Evolutionary conservation across 495 filamentous ascomycete species (phyloP).

Genomic region (Friedmanniomyces simplex): DNA sequence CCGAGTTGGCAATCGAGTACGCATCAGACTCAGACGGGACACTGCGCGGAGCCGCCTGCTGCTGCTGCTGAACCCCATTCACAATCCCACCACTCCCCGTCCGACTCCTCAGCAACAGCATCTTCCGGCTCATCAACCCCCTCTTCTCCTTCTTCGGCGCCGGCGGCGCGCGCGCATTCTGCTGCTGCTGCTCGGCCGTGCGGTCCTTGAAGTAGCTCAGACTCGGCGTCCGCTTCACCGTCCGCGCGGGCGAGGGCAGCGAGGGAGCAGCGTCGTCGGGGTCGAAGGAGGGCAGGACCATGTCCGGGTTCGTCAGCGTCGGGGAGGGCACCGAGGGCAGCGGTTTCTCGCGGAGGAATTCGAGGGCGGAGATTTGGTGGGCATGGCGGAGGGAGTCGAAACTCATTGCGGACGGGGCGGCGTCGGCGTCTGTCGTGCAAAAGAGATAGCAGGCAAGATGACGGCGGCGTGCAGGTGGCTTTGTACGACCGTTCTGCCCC

Average conservation of each 20-base stretch:
- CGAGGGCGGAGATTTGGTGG: not conserved
- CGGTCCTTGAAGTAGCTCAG: slow-evolving; percentile 6
- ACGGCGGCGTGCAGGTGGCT: not conserved
- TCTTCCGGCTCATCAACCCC: slow-evolving; percentile 21
- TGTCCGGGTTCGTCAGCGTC: slow-evolving; percentile 84
- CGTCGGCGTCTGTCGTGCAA: too few species aligned
- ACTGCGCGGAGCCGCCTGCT: not conserved
- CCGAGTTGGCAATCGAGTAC: not conserved
- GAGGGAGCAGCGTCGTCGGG: not conserved
- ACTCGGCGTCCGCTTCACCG: slow-evolving; percentile 10
- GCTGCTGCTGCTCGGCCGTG: not conserved
- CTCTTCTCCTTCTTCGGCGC: slow-evolving; percentile 20
- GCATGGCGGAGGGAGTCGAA: not conserved
- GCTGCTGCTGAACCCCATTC: not conserved
- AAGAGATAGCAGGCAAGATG: not conserved
- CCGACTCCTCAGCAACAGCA: slow-evolving; percentile 21
- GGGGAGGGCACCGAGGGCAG: slow-evolving; percentile 49
- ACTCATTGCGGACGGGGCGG: not conserved
- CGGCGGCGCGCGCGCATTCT: not conserved
- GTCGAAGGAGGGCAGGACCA: slow-evolving; percentile 64
- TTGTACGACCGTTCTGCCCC: not conserved
- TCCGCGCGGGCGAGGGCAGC: slow-evolving; percentile 7
- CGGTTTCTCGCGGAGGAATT: slow-evolving; percentile 12
- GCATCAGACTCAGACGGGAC: not conserved
- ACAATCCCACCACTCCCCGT: slow-evolving; percentile 9